Evolutionary conservation across 2,329 filamentous ascomycete species (phyloP).

Genomic region (Diplodia corticola): DNA sequence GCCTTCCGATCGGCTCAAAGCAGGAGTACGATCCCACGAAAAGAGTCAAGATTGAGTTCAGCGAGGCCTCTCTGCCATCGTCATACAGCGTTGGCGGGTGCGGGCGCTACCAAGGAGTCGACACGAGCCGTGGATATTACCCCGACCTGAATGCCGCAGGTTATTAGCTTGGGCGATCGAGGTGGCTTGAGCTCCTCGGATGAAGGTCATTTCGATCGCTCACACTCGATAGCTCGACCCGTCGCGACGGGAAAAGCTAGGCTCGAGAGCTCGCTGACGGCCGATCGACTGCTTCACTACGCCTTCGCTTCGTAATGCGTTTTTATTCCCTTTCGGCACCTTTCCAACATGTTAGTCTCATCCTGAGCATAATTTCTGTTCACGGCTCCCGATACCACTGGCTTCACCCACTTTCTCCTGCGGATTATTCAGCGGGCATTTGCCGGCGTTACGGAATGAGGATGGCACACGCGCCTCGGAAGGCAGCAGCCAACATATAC

Average conservation of each 20-base stretch:
- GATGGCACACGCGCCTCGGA: slow-evolving; percentile 10
- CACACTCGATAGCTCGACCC: background rate
- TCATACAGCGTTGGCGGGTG: slow-evolving; percentile 44
- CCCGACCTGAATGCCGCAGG: slow-evolving; percentile 44
- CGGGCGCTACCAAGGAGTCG: slow-evolving; percentile 48
- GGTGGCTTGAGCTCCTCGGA: slow-evolving; percentile 1
- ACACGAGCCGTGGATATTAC: slow-evolving; percentile 50
- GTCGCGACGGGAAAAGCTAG: background rate
- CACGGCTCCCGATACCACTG: slow-evolving; percentile 8
- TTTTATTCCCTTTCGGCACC: slow-evolving; percentile 10
- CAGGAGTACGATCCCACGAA: slow-evolving; percentile 39
- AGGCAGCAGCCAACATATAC: slow-evolving; percentile 18
- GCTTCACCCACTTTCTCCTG: slow-evolving; percentile 21
- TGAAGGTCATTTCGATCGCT: background rate
- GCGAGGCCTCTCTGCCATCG: slow-evolving; percentile 32
- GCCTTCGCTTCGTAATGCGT: slow-evolving; percentile 2
- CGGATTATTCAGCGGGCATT: slow-evolving; percentile 22
- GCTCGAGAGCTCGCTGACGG: background rate
- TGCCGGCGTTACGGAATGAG: slow-evolving; percentile 23
- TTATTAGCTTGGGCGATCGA: slow-evolving; percentile 32
- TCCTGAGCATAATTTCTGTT: slow-evolving; percentile 19
- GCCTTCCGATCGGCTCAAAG: slow-evolving; percentile 34
- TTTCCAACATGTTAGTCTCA: slow-evolving; percentile 6
- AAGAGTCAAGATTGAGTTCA: slow-evolving; percentile 47
- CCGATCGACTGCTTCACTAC: background rate